A percentile compares a stretch with the other conserved stretches of the same genome.
Evolutionary conservation across 2,329 filamentous ascomycete species (phyloP).

Genomic region (Paecilomyces sp.): DNA sequence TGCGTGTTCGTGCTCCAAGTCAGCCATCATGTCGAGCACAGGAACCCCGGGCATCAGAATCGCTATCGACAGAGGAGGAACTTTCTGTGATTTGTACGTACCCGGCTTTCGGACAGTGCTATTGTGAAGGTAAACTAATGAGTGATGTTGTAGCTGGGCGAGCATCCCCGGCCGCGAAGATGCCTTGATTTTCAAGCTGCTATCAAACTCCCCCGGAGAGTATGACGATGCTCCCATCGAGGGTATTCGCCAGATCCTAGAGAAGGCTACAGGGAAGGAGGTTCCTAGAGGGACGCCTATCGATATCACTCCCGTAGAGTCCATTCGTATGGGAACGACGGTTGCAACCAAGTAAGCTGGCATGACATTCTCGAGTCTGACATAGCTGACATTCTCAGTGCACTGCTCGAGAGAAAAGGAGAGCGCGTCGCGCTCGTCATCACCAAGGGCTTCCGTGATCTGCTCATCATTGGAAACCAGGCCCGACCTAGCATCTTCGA

Average conservation of each 20-base stretch:
- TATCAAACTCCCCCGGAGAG: slow-evolving; percentile 18
- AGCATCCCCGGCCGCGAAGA: slow-evolving; percentile 12
- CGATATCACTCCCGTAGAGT: slow-evolving; percentile 10
- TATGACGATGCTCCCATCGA: slow-evolving; percentile 56
- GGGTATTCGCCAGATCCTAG: slow-evolving; percentile 67
- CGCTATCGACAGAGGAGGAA: slow-evolving; percentile 14
- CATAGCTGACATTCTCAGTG: slow-evolving; percentile 80
- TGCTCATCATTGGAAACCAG: slow-evolving; percentile 81
- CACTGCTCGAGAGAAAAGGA: slow-evolving; percentile 76
- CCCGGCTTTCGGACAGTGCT: background rate
- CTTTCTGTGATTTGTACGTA: slow-evolving; percentile 12
- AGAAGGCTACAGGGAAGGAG: slow-evolving; percentile 8
- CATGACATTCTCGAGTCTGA: slow-evolving; percentile 47
- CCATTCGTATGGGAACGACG: slow-evolving; percentile 83
- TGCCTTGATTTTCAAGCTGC: slow-evolving; percentile 19
- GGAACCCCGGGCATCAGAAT: slow-evolving; percentile 5
- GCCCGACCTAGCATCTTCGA: slow-evolving; percentile 80
- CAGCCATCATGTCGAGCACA: slow-evolving; percentile 1
- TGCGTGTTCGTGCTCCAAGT: background rate
- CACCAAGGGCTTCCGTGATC: slow-evolving; percentile 77
- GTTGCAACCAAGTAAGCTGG: slow-evolving; percentile 64
- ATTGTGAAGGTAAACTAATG: background rate
- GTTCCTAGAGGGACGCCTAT: slow-evolving; percentile 11
- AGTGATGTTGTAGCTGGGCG: slow-evolving; percentile 5
- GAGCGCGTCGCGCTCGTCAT: slow-evolving; percentile 77